Evolutionary conservation across 2,329 filamentous ascomycete species (phyloP), one percentile per base, ranked within the genome.

Genomic region (Verticillium nubilum): DNA sequence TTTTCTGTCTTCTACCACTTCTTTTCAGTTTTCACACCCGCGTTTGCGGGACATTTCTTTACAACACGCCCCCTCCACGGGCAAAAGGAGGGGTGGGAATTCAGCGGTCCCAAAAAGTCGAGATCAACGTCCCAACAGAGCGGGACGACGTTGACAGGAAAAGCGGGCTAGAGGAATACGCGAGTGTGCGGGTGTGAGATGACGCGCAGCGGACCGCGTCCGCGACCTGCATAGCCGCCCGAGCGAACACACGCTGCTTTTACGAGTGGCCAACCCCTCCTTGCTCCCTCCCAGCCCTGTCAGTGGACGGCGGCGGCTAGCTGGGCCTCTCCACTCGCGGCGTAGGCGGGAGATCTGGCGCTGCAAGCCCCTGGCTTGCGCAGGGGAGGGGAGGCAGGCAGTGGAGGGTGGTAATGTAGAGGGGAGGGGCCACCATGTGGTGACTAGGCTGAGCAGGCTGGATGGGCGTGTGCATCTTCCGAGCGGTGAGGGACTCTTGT

Each of bases 211-310:
- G 62, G 60, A 58, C 58, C 65, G 42, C 72, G 76, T 56, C 54
- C 35, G 54, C 54, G 33, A 37, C 31, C 31, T 56, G 54, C 54
- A 56, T 56, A 56, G 70, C 69, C 71, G 72, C 73, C 69, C 67
- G 64, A 71, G 72, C 67, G 64, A 71, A 73, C 67, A 72, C 70
- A 73, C 71, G 73, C 74, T 74, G 73, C 75, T 77, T 77, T 76
- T 64, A 70, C 61, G 54, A 35, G 12, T 19, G n/a, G n/a, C n/a
- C 13, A 9, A 7, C 15, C 10, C n/a, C 19, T 23, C n/a, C 42
- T 37, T 15, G 2, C 15, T 37, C 5, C 12, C 35, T 15, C 15
- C 35, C 17, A 19, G 42, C 42, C 42, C 42, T 47, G 42, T 47
- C 12, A 19, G 54, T 19, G 54, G 25, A 33, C 23, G 55, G 33